Evolutionary conservation across 1,284 basidiomycete genomes (phyloP).

Genomic region (Microbotryomycetes sp.): DNA sequence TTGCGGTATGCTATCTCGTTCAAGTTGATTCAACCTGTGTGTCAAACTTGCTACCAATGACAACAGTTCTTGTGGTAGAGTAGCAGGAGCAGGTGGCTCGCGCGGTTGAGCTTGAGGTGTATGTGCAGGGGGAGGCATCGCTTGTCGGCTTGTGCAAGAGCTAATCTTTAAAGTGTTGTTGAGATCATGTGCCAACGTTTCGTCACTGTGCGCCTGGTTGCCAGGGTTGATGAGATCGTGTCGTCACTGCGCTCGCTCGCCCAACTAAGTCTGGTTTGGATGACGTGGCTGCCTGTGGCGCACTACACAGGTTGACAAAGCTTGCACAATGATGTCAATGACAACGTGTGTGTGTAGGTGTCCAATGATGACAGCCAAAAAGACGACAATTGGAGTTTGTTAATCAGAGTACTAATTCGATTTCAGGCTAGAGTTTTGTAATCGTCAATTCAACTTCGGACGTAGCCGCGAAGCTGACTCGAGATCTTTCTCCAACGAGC

Average conservation of each 20-base stretch:
- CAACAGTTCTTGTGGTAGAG: slow-evolving; percentile 11
- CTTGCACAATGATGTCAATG: neutral
- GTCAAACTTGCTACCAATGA: slow-evolving; percentile 45
- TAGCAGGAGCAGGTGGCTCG: slow-evolving; percentile 8
- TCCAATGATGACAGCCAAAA: neutral
- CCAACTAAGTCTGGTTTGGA: neutral
- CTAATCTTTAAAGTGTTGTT: too few relatives aligned
- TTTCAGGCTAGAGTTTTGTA: too few relatives aligned
- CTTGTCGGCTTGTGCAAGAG: too few relatives aligned
- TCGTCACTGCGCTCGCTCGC: too few relatives aligned
- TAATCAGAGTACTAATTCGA: too few relatives aligned
- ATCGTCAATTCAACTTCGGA: too few relatives aligned
- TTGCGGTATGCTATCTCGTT: slow-evolving; percentile 65
- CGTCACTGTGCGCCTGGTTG: too few relatives aligned
- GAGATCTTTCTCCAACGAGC: too few relatives aligned
- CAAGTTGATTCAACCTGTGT: slow-evolving; percentile 58
- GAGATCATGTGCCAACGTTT: too few relatives aligned
- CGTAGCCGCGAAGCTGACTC: too few relatives aligned
- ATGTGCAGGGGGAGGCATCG: slow-evolving; percentile 28
- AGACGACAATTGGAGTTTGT: neutral
- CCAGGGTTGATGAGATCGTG: too few relatives aligned
- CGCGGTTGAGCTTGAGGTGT: slow-evolving; percentile 17
- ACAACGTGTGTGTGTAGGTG: neutral
- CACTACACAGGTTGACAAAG: neutral
- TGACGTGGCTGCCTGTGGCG: neutral